Evolutionary conservation across 495 filamentous ascomycete genomes (phyloP), one percentile per base, ranked within the genome.

Genomic region (Staphylotrichum longicolle): DNA sequence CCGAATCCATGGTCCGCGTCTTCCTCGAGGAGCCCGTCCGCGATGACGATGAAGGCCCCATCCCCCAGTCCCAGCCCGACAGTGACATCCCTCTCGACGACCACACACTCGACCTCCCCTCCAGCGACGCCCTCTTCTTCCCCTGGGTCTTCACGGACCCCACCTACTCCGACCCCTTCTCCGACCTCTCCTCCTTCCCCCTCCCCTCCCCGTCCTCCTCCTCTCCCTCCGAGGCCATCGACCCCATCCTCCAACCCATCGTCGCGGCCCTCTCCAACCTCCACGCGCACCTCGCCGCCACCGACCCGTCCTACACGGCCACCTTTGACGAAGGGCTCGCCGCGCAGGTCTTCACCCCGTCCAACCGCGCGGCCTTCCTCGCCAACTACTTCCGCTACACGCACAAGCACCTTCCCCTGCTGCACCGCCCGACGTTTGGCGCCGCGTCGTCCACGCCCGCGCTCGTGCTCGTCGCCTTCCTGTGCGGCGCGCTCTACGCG

Each of bases 281-380:
- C 1, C 59, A 66, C 49, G 8, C 3, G 34, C 49, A 39, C 14
- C 27, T 55, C 1, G 0, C 6, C 4, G 3, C 34, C 48, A 45
- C 40, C n/a, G 40, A 54, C 44, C 32, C 37, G 4, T 15, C 35
- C 14, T 58, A 66, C 60, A n/a, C 20, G 3, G 42, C 37, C 32
- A 54, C 27, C 59, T 74, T 53, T 57, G 72, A 37, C 59, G 58
- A 52, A 66, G 68, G 42, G 66, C 72, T 53, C 63, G 69, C 51
- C 66, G 66, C 12, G 55, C 66, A 32, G 58, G 63, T 57, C 68
- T 64, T 60, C 68, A 69, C 27, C 69, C 69, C 20, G 56, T 40
- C 5, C 27, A 58, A 62, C 63, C 48, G 39, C 47, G 50, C 39
- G 27, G 30, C 15, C 41, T 59, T 66, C 49, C 15, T 58, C 7